A percentile compares a stretch with the other conserved stretches of the same genome.
phyloP scores from a whole-genome alignment of 805 yeast species.

The Schizosaccharomyces octosporus region DNA sequence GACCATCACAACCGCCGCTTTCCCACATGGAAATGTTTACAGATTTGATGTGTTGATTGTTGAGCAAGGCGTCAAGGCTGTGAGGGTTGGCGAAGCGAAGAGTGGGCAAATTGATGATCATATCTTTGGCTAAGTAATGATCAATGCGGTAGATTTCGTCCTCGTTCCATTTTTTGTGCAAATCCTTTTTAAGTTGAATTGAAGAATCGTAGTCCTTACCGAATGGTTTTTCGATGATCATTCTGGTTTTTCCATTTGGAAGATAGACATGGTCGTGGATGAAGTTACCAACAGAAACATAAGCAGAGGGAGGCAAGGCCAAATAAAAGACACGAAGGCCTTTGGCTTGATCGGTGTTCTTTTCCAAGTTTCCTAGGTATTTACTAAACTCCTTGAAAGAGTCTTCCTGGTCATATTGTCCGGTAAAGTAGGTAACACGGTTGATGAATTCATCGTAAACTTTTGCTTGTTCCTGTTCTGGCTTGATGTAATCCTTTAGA shows the following conservation, averaged over 20 bases:
- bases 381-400: conserved; percentile 40
- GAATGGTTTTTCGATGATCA: conserved; percentile 90
- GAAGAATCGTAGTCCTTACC: conserved; percentile 74
- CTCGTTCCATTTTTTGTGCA: conserved; percentile 73
- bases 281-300: conserved; percentile 50
- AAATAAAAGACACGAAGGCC: conserved; percentile 48
- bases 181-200: conserved; percentile 44
- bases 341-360: conserved; percentile 28
- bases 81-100: conserved; percentile 73
- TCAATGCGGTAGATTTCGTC: conserved; percentile 87
- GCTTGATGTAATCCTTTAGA: conserved; percentile 21
- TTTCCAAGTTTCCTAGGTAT: conserved; percentile 36
- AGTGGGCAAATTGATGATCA: conserved; percentile 81
- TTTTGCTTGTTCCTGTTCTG: conserved; percentile 17
- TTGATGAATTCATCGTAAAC: conserved; percentile 27
- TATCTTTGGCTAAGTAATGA: conserved; percentile 91
- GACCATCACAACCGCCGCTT: conserved; percentile 95
- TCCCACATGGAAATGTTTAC: conserved; percentile 88
- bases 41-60: conserved; percentile 46
- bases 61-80: conserved; percentile 73
- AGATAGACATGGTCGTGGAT: conserved; percentile 44
- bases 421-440: conserved; percentile 43
- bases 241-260: conserved; percentile 41
- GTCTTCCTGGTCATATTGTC: conserved; percentile 56
- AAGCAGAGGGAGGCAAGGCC: conserved; percentile 86